phyloP scores from a whole-genome alignment of 768 basidiomycete species.

The Cyclocybe aegerita region DNA sequence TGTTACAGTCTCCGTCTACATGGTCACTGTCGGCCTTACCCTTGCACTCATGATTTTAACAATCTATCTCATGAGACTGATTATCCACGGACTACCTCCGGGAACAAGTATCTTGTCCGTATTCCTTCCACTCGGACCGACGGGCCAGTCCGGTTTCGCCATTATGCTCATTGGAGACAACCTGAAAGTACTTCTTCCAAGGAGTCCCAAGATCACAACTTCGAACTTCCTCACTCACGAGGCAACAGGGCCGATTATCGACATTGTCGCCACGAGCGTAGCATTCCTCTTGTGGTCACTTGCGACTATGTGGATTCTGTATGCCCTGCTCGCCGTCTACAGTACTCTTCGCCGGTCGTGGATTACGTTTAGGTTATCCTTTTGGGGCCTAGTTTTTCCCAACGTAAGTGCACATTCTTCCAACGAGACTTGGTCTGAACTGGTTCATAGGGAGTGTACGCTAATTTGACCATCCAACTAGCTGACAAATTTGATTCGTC shows the following conservation, averaged over 20 bases:
- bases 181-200: constrained; percentile 36
- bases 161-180: constrained; percentile 55
- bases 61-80: constrained; percentile 59
- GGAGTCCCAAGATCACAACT: constrained; percentile 16
- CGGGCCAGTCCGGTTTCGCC: constrained; percentile 64
- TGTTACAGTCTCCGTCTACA: constrained; percentile 48
- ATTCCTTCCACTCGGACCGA: constrained; percentile 76
- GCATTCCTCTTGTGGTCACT: constrained; percentile 61
- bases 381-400: constrained; percentile 74
- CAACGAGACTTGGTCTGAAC: background rate
- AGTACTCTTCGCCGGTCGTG: constrained; percentile 37
- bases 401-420: constrained; percentile 38
- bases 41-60: constrained; percentile 69
- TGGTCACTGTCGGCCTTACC: constrained; percentile 54
- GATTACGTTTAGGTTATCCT: constrained; percentile 54
- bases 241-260: constrained; percentile 33
- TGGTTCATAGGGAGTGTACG: constrained; percentile 46
- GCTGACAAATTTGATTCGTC: constrained; percentile 46
- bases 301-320: constrained; percentile 62
- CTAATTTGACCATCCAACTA: constrained; percentile 58
- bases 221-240: constrained; percentile 34
- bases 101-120: constrained; percentile 50
- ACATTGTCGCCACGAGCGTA: constrained; percentile 44
- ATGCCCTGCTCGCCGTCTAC: constrained; percentile 49
- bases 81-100: constrained; percentile 53